Percentiles rank a stretch among this genome's conserved stretches.
phyloP scores from a whole-genome alignment of 2,329 filamentous ascomycete genomes.

The Ophiosphaerella korrae region DNA sequence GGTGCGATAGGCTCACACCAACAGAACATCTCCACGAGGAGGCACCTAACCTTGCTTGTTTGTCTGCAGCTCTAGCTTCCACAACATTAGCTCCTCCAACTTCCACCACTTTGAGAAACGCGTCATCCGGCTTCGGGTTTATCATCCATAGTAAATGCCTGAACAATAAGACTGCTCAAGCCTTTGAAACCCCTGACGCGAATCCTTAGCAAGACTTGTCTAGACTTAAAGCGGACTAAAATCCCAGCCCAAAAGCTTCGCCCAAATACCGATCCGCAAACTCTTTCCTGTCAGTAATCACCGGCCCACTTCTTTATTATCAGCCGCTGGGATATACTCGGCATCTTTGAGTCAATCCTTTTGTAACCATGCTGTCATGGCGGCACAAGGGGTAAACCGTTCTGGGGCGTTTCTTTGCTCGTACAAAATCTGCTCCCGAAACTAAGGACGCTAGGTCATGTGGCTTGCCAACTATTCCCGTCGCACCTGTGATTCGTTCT shows the following conservation, averaged over 20 bases:
- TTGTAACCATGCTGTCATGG: too few relatives aligned
- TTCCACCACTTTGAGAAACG: conserved; percentile 4
- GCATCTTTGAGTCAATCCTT: background rate
- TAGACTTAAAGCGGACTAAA: background rate
- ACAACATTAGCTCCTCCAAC: conserved; percentile 10
- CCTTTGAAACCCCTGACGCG: background rate
- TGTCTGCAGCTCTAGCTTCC: conserved; percentile 5
- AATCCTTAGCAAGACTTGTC: background rate
- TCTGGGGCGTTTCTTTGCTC: too few relatives aligned
- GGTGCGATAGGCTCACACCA: background rate
- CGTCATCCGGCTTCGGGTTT: conserved; percentile 4
- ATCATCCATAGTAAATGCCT: conserved; percentile 6
- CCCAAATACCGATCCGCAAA: background rate
- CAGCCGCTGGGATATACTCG: background rate
- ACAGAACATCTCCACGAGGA: conserved; percentile 10
- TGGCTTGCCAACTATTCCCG: too few relatives aligned
- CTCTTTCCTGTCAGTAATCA: background rate
- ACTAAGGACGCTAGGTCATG: too few relatives aligned
- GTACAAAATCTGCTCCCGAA: too few relatives aligned
- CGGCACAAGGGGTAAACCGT: too few relatives aligned
- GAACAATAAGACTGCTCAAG: conserved; percentile 3
- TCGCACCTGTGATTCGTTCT: too few relatives aligned
- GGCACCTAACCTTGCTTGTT: conserved; percentile 2
- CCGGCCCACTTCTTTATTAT: background rate
- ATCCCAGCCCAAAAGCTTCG: background rate